Evolutionary conservation across 2,329 filamentous ascomycete species (phyloP), one percentile per base, ranked within the genome.

Genomic region (Epichloe sylvatica): DNA sequence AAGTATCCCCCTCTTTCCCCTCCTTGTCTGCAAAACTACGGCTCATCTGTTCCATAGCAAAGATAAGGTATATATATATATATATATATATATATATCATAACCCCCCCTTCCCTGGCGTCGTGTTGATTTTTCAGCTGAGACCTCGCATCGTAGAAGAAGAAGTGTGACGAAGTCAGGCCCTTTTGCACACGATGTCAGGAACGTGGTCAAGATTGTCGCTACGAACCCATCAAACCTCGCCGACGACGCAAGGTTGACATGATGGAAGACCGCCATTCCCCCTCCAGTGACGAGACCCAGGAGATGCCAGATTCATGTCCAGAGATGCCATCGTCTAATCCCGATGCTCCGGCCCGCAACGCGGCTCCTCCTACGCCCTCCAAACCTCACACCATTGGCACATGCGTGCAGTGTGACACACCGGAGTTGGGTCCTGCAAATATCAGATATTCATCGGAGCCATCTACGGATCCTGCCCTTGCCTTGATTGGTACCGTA

Each of bases 161-260:
- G 60, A 78, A 78, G 63, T 78, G 75, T 56, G 72, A 78, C 56
- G 75, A 78, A 59, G 64, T 60, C 35, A 70, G 73, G 7, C 75
- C 75, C 3, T 63, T 66, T 43, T 78, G 75, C 56, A 64, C 69
- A 21, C 72, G 75, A 39, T 78, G 75, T 59, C 56, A 63, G 40
- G 75, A 78, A 59, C 67, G 70, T 39, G 65, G 66, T 46, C 64
- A 72, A 43, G 66, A 71, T 21, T 78, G 75, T 56, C 60, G 65
- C 2, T 78, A 78, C 53, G 74, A 76, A 51, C 63, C 70, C 38
- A 67, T 75, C 19, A 64, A 59, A 52, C 67, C 63, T 51, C 67
- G 64, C 34, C 67, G 67, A 51, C 62, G 67, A 37, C 65, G 66
- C 34, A 67, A 63, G 53, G 59, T 61, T 30, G 61, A 62, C 13